A percentile compares a stretch with the other conserved stretches of the same genome.
Conservation (phyloP, 371 early-diverging fungal species). For the Syncephalastrum monosporum region DNA sequence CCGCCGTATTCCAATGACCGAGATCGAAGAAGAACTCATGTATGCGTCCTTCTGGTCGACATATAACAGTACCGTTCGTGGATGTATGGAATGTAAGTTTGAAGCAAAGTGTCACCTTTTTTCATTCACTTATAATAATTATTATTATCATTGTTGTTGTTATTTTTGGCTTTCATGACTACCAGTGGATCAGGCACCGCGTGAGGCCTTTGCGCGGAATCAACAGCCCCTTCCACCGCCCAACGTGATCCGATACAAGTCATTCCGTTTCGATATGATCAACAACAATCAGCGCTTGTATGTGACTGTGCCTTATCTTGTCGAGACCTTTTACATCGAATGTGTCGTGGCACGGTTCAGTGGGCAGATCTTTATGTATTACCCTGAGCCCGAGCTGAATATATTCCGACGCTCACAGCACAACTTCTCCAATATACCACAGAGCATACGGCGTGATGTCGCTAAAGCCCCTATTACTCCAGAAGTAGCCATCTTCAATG, state of each 20-base stretch:
- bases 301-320: slow-evolving; percentile 11
- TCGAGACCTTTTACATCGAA: slow-evolving; percentile 34
- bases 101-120: background rate
- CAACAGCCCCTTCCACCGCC: slow-evolving; percentile 24
- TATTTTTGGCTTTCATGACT: no score
- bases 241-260: slow-evolving; percentile 19
- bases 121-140: slow-evolving; percentile 5
- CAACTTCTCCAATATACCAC: background rate
- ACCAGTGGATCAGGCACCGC: slow-evolving; percentile 31
- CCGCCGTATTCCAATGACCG: slow-evolving; percentile 10
- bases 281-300: slow-evolving; percentile 23
- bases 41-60: slow-evolving; percentile 29
- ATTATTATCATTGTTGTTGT: no score
- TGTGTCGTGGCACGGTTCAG: slow-evolving; percentile 22
- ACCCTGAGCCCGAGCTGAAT: slow-evolving; percentile 28
- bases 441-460: background rate
- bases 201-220: slow-evolving; percentile 6
- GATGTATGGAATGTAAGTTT: slow-evolving; percentile 33
- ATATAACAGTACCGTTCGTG: slow-evolving; percentile 23
- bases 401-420: slow-evolving; percentile 16
- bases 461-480: no score
- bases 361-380: slow-evolving; percentile 16
- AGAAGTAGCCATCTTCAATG: slow-evolving; percentile 5
- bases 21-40: slow-evolving; percentile 24
- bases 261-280: slow-evolving; percentile 25